These are phyloP conservation scores for Curvularia lunata DNA, from an alignment of 2,329 filamentous ascomycete genomes.

Conservation along the genomic window DNA sequence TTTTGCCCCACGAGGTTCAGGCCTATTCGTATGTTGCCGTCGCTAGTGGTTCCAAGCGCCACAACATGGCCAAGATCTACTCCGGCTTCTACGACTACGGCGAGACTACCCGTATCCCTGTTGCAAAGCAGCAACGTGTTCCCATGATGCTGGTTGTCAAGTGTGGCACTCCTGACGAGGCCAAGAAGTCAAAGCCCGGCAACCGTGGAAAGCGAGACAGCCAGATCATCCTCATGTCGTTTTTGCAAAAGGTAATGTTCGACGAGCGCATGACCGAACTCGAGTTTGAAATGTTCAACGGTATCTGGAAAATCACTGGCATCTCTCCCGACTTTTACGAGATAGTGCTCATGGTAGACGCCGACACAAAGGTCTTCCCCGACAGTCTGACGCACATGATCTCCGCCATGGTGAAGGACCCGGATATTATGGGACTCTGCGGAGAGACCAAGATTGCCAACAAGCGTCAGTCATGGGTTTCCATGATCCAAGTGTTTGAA, in stretches of 20 bases:
- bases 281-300: slow-evolving; percentile 99
- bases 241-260: slow-evolving; percentile 99
- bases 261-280: slow-evolving; percentile 99
- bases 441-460: slow-evolving; percentile 99
- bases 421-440: slow-evolving; percentile 98
- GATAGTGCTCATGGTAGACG: slow-evolving; percentile 97
- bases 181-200: slow-evolving; percentile 81
- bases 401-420: slow-evolving; percentile 98
- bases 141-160: slow-evolving; percentile 98
- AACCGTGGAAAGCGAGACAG: slow-evolving; percentile 99
- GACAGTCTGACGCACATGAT: slow-evolving; percentile 99
- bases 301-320: slow-evolving; percentile 96
- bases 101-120: slow-evolving; percentile 74
- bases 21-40: slow-evolving; percentile 97
- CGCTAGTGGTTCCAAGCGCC: slow-evolving; percentile 91
- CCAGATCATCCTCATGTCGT: slow-evolving; percentile 99
- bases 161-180: slow-evolving; percentile 90
- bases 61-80: slow-evolving; percentile 99
- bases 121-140: slow-evolving; percentile 91
- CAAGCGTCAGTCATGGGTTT: slow-evolving; percentile 92
- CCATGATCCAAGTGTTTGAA: slow-evolving; percentile 98
- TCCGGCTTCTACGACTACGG: slow-evolving; percentile 99
- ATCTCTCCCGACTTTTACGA: slow-evolving; percentile 99
- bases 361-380: slow-evolving; percentile 98
- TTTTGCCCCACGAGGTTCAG: slow-evolving; percentile 80